Base-by-base conservation (phyloP, 257 asterid genomes). In the Henckelia pumila region DNA sequence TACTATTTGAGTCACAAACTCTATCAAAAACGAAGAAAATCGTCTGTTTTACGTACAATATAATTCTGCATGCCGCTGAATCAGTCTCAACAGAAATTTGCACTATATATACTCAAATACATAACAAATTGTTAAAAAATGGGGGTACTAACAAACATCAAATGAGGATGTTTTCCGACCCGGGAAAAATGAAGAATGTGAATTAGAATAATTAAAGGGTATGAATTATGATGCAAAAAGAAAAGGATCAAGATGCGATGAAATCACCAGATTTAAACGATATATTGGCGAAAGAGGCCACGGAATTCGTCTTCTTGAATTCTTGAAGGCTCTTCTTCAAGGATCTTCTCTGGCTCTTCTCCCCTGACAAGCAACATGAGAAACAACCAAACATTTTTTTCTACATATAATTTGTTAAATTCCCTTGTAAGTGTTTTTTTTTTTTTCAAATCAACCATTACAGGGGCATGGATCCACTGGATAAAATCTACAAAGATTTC, bases 301-400 rank as follows among this genome's bases (percentile, higher is more conserved):
- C 73, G 30, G 86, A 71, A 56, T 73, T 78, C 19, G 84, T 81
- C 67, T 85, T 80, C 33, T 76, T 72, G 57, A 67, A 68, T 72
- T 67, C 80, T 6, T 63, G 76, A 53, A 63, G 40, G 57, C 67
- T 75, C 56, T 73, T 84, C 63, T 55, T 67, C 75, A 28, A 47
- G 30, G 85, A 61, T 16, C 70, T 63, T 50, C 74, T 78, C 52
- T 77, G 74, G 44, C 21, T 23, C 14, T 58, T 71, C 30, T 83
- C 91, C 65, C 78, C 72, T 0, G 85, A 53, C 88, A 84, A 61
- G 70, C 98, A 92, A 80, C 95, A 92, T 17, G 94, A 73, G 64
- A 92, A 89, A 72, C 89, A 87, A 70, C 77, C 73, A 81, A 80
- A 73, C 84, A 72, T 85, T 79, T 67, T 76, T 77, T 28, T 67